Evolutionary conservation across 306 rosid species (phyloP).

Genomic region (Cajanus cajan): DNA sequence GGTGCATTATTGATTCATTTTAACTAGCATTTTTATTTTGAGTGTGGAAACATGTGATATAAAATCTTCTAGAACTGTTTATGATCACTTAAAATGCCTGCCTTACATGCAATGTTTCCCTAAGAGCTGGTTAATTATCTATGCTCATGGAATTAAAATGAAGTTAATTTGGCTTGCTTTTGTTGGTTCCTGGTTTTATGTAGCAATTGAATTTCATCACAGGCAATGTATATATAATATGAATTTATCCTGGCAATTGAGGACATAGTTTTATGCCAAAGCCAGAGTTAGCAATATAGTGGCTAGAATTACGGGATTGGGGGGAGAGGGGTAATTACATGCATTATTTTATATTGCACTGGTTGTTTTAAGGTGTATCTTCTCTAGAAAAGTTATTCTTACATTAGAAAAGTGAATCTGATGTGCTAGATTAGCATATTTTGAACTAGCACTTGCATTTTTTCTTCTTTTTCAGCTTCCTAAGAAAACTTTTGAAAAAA

Average conservation of each 20-base stretch:
- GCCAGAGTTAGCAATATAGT: background rate
- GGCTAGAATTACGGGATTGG: background rate
- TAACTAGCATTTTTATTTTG: background rate
- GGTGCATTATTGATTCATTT: constrained; percentile 22
- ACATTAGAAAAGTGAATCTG: background rate
- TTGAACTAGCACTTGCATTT: background rate
- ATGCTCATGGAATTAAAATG: background rate
- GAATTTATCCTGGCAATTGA: background rate
- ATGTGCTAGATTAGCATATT: background rate
- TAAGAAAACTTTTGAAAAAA: background rate
- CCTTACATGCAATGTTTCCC: constrained; percentile 21
- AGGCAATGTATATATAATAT: background rate
- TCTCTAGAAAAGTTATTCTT: background rate
- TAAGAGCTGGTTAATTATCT: constrained; percentile 8
- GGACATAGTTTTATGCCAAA: background rate
- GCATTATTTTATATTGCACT: background rate
- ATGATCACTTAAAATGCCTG: constrained; percentile 15
- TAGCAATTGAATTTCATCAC: constrained; percentile 8
- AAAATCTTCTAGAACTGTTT: constrained; percentile 20
- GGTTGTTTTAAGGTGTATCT: background rate
- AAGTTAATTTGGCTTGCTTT: constrained; percentile 17
- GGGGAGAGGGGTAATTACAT: background rate
- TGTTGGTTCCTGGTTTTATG: background rate
- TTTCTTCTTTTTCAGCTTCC: background rate
- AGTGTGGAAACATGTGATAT: constrained; percentile 2